These are phyloP conservation scores for Carex arenaria DNA, from an alignment of 202 grass and related monocot genomes.

Conservation along the genomic window DNA sequence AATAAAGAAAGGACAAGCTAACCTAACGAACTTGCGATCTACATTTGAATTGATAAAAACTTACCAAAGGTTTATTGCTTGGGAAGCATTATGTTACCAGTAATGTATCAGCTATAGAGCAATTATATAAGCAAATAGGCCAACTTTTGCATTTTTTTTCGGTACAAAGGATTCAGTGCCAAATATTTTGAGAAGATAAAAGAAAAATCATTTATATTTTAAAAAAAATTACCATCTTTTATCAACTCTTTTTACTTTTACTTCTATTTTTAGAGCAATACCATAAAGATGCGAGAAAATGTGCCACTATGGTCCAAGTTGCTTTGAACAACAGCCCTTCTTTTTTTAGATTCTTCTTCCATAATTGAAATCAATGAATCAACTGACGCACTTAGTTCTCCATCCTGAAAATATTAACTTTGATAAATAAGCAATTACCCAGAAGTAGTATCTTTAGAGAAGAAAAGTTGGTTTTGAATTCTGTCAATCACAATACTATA, in stretches of 20 bases:
- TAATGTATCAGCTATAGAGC: background rate
- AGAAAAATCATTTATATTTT: background rate
- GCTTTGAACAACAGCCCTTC: constrained; percentile 41
- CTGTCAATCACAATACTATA: background rate
- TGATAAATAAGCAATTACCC: background rate
- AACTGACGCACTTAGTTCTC: constrained; percentile 59
- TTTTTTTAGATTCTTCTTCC: constrained; percentile 72
- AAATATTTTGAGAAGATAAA: background rate
- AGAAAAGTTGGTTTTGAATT: background rate
- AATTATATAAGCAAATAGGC: background rate
- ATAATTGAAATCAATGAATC: constrained; percentile 79
- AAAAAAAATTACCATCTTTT: background rate
- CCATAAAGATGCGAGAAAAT: constrained; percentile 73
- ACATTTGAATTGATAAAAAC: constrained; percentile 10
- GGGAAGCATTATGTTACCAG: background rate
- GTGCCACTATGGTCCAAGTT: constrained; percentile 62
- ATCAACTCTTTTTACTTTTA: background rate
- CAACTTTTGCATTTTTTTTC: background rate
- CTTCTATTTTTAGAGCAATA: constrained; percentile 29
- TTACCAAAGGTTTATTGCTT: constrained; percentile 23
- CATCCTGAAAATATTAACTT: constrained; percentile 27
- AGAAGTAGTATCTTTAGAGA: background rate
- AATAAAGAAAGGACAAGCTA: background rate
- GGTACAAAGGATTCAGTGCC: background rate
- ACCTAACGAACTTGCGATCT: background rate